A percentile compares a stretch with the other conserved stretches of the same genome.
phyloP scores from a whole-genome alignment of 2,329 filamentous ascomycete genomes.

The Paraphoma chrysanthemicola region DNA sequence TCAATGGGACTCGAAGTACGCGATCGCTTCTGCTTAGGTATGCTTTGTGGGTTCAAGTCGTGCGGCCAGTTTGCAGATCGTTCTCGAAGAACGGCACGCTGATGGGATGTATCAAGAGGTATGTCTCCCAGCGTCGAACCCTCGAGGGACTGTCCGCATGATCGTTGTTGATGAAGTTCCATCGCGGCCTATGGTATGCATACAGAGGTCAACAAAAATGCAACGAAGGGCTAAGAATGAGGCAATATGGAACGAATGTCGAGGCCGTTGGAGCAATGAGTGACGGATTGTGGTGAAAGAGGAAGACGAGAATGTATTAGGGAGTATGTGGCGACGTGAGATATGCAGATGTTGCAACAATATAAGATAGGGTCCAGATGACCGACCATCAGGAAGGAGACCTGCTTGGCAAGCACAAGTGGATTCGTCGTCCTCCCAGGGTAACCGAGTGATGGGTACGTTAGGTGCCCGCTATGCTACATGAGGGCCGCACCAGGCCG shows the following conservation, averaged over 20 bases:
- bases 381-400: conserved; percentile 31
- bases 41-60: conserved; percentile 23
- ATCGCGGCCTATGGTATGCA: conserved; percentile 34
- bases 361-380: conserved; percentile 38
- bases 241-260: conserved; percentile 49
- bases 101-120: conserved; percentile 20
- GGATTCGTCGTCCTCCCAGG: conserved; percentile 32
- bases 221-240: conserved; percentile 49
- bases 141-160: conserved; percentile 53
- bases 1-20: conserved; percentile 37
- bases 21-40: conserved; percentile 37
- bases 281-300: conserved; percentile 47
- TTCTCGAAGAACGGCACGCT: conserved; percentile 48
- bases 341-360: conserved; percentile 35
- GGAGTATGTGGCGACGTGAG: conserved; percentile 28
- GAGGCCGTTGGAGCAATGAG: conserved; percentile 53
- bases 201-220: conserved; percentile 30
- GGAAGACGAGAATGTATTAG: conserved; percentile 43
- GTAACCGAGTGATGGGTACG: conserved; percentile 32
- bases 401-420: conserved; percentile 27
- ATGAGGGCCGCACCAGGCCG: conserved; percentile 13
- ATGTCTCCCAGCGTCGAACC: conserved; percentile 46
- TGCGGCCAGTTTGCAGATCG: conserved; percentile 51
- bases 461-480: conserved; percentile 39
- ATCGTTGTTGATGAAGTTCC: conserved; percentile 43